Evolutionary conservation across 805 yeast genomes (phyloP), one percentile per base, ranked within the genome.

Genomic region (Saturnispora sanitii): DNA sequence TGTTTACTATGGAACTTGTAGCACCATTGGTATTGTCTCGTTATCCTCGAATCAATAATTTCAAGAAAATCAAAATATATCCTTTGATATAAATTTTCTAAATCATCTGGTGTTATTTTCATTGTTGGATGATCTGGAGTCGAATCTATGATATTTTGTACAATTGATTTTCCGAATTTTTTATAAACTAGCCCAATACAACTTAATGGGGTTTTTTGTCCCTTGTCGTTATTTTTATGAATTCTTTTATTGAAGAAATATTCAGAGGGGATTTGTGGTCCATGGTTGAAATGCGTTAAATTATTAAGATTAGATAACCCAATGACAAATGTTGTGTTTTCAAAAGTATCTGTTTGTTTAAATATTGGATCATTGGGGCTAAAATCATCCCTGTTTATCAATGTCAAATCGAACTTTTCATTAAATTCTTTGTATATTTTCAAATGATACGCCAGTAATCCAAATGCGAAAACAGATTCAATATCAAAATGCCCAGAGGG

Each of bases 181-280:
- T 87, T 88, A 69, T 79, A 90, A 15, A 90, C 76, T 44, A 90
- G 69, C 20, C 98, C 98, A 11, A 96, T 96, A 43, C 94, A 81
- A 17, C 92, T 79, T 48, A 90, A 32, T 11, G 31, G 41, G 6
- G 42, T 28, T 15, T 33, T 39, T 17, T 39, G 42, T 16, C 42
- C 42, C 20, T 39, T 39, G 22, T 39, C 42, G 15, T 39, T 39
- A n/a, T 33, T 39, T n/a, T 20, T 39, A 33, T 39, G 37, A 15
- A 39, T 27, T 26, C 42, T 27, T 15, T 39, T 33, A n/a, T 22
- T 13, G 33, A 33, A 39, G 13, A 39, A 39, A 17, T 17, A 39
- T 7, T 34, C 18, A n/a, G 18, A n/a, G n/a, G 9, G 6, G 9
- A 13, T 18, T 15, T 4, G 6, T 20, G 18, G 7, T 6, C 25